Base-by-base conservation (phyloP, 2,329 filamentous ascomycete species). In the Diaporthe caulivora region DNA sequence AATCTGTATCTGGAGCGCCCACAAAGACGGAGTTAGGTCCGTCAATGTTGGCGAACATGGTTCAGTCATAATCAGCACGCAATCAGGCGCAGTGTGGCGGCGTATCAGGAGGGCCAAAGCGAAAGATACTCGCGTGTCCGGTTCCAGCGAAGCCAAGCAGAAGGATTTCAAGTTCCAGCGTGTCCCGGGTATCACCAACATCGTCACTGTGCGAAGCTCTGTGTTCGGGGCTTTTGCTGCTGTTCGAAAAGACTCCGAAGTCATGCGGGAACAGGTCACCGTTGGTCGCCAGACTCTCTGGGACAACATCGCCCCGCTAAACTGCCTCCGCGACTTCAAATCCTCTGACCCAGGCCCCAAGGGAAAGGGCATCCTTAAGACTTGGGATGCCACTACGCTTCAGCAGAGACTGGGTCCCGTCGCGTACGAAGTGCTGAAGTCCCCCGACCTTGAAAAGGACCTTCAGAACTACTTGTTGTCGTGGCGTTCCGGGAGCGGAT, bases 81-180 rank as follows among this genome's bases (percentile, higher is more conserved):
- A 95, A 74, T 96, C 95, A 54, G 97, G 97, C 2, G 96, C 94
- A 62, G 96, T 98, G 0, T 99, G 96, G 96, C 92, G 92, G 77
- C 92, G 96, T 73, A 92, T 97, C 68, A 95, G 94, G 79, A 90
- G 97, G 75, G 88, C 90, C 34, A 97, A 96, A 76, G 92, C 93
- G 65, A 97, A 97, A 78, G 91, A 93, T 76, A 87, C 90, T 7
- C 84, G 86, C 1, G 82, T 83, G 26, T 69, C 84, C 17, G 85
- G 84, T 4, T 82, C 82, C 1, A 82, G 84, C 1, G 91, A 92
- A 29, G 86, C 88, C 44, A 93, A 91, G 78, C 89, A 90, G 17
- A 97, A 97, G 77, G 95, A 98, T 80, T 98, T 97, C 86, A 99
- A 99, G 81, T 99, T 98, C 77, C 92, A 96, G 78, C 92, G 97